Base-by-base conservation (phyloP, 805 yeast genomes). In the Candida koratica region DNA sequence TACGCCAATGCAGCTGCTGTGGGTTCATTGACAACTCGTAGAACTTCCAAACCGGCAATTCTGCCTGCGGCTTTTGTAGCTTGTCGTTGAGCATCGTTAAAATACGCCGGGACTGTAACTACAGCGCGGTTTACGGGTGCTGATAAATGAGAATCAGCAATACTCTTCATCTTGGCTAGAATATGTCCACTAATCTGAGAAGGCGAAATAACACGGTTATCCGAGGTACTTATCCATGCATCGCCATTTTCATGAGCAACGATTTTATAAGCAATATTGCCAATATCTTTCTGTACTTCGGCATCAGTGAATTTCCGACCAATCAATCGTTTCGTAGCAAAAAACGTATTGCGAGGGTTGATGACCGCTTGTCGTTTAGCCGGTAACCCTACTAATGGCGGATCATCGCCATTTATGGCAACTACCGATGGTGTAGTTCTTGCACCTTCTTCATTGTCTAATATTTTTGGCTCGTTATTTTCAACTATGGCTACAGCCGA, bases 1-100 rank as follows among this genome's bases (percentile, higher is more conserved):
- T 83, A 84, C 26, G 90, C 88, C 49, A 84, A 69, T 11, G 90
- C 90, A 18, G 93, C 90, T 8, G 90, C 90, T 16, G 93, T 84
- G 26, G 93, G 93, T 59, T 84, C 93, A 58, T 84, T 84, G 20
- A 84, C 73, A 30, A 84, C 88, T 56, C 94, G 67, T 48, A 83
- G 59, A 18, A 84, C 84, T 39, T 83, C 79, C 47, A 84, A 59
- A 17, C 90, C 90, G n/a, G 83, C 84, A 47, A 81, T 61, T 49
- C 71, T 68, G 22, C 90, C 94, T 0, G 90, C 85, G 52, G 73
- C 73, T 53, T 83, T 81, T n/a, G 93, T 84, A 4, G 90, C 89
- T 55, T 79, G 88, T 58, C 93, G 71, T 57, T 83, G 93, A 1
- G 70, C 58, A 42, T 83, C 90, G 58, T 83, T 82, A 64, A 84